Evolutionary conservation across 345 rosid genomes (phyloP).

Genomic region (Corymbia maculata): DNA sequence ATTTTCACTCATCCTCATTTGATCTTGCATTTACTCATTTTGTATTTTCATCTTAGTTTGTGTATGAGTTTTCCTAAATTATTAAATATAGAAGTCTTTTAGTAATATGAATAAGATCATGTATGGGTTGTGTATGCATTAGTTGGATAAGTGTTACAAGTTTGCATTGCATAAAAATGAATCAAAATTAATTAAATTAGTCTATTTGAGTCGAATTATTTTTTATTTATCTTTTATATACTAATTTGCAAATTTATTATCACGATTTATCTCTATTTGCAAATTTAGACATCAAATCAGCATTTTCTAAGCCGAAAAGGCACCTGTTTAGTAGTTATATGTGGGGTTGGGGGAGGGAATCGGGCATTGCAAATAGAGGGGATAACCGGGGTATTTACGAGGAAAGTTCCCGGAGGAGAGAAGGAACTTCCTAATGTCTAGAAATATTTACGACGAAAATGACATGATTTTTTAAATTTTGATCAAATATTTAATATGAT

Average conservation of each 20-base stretch:
- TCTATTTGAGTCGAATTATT: accelerated
- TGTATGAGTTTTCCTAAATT: not conserved
- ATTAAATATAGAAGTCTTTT: too few species aligned
- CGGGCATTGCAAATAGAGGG: not conserved
- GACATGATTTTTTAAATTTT: not conserved
- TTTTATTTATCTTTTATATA: not conserved
- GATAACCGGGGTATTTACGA: not conserved
- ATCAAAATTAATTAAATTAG: accelerated
- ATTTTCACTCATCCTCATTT: not conserved
- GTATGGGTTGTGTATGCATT: accelerated
- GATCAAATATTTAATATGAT: accelerated
- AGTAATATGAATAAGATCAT: accelerated
- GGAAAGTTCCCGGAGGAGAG: not conserved
- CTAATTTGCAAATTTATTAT: not conserved
- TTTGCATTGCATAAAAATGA: accelerated
- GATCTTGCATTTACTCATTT: accelerated
- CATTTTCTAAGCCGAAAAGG: not conserved
- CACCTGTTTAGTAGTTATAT: not conserved
- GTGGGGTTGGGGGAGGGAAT: not conserved
- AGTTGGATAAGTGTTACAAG: accelerated
- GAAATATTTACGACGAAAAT: not conserved
- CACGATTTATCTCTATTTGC: too few species aligned
- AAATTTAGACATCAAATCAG: not conserved
- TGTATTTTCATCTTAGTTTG: accelerated
- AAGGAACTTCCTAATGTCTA: not conserved